phyloP scores from a whole-genome alignment of 306 rosid genomes.

The Parietaria judaica region DNA sequence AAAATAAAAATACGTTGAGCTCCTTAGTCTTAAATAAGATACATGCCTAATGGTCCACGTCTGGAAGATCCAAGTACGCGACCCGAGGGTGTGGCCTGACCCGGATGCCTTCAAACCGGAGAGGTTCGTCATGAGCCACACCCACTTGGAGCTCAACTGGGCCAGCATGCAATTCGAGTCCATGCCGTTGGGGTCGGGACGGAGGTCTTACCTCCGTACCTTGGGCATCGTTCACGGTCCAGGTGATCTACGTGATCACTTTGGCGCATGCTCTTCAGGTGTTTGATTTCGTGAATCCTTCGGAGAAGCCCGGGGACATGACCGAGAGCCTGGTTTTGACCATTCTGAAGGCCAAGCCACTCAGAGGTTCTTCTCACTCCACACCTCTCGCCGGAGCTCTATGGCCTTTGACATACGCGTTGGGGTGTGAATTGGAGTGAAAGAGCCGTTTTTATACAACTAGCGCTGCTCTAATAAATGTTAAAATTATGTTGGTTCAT shows the following conservation, averaged over 20 bases:
- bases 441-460: no score
- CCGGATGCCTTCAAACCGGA: constrained; percentile 9
- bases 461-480: no score
- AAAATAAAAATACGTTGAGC: no score
- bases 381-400: constrained; percentile 30
- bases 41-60: constrained; percentile 3
- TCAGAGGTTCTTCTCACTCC: constrained; percentile 39
- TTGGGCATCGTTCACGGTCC: constrained; percentile 46
- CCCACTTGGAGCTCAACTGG: constrained; percentile 27
- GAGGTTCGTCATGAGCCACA: constrained; percentile 15
- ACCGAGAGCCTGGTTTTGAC: constrained; percentile 41
- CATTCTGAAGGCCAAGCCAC: constrained; percentile 40
- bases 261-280: constrained; percentile 43
- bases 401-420: constrained; percentile 10
- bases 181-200: constrained; percentile 51
- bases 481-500: no score
- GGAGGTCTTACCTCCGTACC: constrained; percentile 47
- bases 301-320: constrained; percentile 29
- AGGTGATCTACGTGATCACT: constrained; percentile 33
- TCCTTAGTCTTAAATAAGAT: no score
- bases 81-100: constrained; percentile 4
- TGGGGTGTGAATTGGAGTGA: background rate
- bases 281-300: constrained; percentile 32
- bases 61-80: constrained; percentile 12
- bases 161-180: constrained; percentile 35